Evolutionary conservation across 345 rosid species (phyloP), one percentile per base, ranked within the genome.

Genomic region (Linum lewisii): DNA sequence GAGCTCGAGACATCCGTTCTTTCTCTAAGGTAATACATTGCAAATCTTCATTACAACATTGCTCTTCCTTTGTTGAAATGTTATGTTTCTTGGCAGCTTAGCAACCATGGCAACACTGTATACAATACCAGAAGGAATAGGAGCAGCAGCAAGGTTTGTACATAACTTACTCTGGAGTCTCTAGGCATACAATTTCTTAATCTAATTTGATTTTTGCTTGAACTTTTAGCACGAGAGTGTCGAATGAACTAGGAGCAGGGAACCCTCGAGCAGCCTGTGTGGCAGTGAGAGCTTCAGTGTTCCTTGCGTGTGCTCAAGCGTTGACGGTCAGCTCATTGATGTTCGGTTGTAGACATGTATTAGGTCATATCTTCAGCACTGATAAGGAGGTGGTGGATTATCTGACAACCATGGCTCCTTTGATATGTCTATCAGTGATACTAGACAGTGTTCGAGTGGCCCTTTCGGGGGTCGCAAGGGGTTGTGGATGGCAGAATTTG

Each of bases 1-100:
- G 21, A 52, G 56, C 56, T 52, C 15, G 56, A 52, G 56, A 52
- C 56, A 10, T 52, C 56, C 15, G 56, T 52, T 21, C 56, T 52
- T 13, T 52, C 56, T 9, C 8, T 52, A 9, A 15, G 56, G 25
- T 52, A 52, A 52, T 24, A 11, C 23, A 24, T 11, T 52, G 7
- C 15, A n/a, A 19, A 21, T 19, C 25, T 10, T 52, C 23, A 10
- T 21, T 21, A 13, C 25, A 21, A 2, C 15, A 7, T 24, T 19
- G 13, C 23, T n/a, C 24, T 21, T 24, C 1, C 22, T 24, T 24
- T 52, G 56, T 51, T 21, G 14, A 6, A 18, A 34, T 11, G 38
- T 6, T 51, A 18, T 51, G n/a, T 4, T 21, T 24, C 11, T 52
- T 21, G 25, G 9, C 25, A 52, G 56, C 25, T 21, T 52, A 13